Percentiles rank a stretch among this genome's conserved stretches.
These are phyloP conservation scores for Colletotrichum gigasporum DNA, from an alignment of 2,329 filamentous ascomycete genomes.

Conservation along the genomic window DNA sequence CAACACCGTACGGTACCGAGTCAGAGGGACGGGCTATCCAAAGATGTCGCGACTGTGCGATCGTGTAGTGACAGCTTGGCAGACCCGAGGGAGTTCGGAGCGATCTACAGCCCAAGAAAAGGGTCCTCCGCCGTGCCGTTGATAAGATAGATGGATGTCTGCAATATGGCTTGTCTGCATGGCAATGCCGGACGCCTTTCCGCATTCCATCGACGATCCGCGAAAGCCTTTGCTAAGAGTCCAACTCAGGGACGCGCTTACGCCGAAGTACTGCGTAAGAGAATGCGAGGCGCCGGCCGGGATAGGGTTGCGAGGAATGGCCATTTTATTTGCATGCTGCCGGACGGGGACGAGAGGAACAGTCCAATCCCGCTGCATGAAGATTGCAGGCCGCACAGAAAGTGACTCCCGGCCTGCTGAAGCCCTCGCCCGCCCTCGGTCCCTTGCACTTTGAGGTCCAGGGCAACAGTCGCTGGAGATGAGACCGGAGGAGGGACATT, in stretches of 20 bases:
- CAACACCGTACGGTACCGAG: constrained; percentile 10
- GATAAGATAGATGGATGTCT: not conserved
- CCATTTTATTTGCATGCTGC: not conserved
- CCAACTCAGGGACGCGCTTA: too few species aligned
- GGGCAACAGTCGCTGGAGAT: too few species aligned
- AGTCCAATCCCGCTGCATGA: not conserved
- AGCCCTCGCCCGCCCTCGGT: too few species aligned
- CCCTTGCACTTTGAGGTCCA: not conserved
- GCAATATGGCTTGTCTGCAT: not conserved
- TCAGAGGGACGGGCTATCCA: constrained; percentile 11
- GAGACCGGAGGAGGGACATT: not conserved
- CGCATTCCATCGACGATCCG: constrained; percentile 1
- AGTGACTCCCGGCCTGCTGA: too few species aligned
- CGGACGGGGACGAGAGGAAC: not conserved
- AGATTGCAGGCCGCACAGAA: too few species aligned
- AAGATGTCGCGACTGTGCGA: constrained; percentile 9
- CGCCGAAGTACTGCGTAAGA: too few species aligned
- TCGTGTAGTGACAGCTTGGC: constrained; percentile 30
- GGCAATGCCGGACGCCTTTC: not conserved
- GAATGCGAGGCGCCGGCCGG: constrained; percentile 3
- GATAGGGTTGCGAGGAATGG: constrained; percentile 15
- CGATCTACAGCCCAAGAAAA: constrained; percentile 6
- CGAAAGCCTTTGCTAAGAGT: too few species aligned
- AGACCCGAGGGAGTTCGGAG: not conserved
- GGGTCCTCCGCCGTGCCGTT: constrained; percentile 3